A percentile compares a stretch with the other conserved stretches of the same genome.
Evolutionary conservation across 2,329 filamentous ascomycete genomes (phyloP).

Genomic region (Aspergillus quadricinctus): DNA sequence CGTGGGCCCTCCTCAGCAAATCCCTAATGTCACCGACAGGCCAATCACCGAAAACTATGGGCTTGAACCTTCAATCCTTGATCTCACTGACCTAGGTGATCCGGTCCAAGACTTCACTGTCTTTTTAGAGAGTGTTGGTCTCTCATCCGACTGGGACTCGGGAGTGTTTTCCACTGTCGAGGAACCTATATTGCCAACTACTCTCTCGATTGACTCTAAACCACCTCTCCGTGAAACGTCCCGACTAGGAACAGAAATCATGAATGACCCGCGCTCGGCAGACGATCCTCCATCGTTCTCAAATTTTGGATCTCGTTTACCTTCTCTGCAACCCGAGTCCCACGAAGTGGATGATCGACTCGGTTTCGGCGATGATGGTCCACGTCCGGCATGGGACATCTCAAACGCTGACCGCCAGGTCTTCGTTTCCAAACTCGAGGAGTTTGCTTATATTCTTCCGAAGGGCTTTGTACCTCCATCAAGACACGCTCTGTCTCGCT

Average conservation of each 20-base stretch:
- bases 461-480: slow-evolving; percentile 47
- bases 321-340: slow-evolving; percentile 45
- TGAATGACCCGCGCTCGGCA: slow-evolving; percentile 35
- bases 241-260: slow-evolving; percentile 37
- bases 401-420: slow-evolving; percentile 44
- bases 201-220: slow-evolving; percentile 35
- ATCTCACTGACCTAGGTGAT: slow-evolving; percentile 44
- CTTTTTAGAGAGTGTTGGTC: slow-evolving; percentile 46
- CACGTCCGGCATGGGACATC: slow-evolving; percentile 44
- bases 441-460: slow-evolving; percentile 44
- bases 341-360: slow-evolving; percentile 42
- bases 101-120: slow-evolving; percentile 48
- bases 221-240: slow-evolving; percentile 27
- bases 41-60: slow-evolving; percentile 41
- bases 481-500: slow-evolving; percentile 45
- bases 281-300: slow-evolving; percentile 45
- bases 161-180: slow-evolving; percentile 43
- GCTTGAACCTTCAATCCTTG: slow-evolving; percentile 43
- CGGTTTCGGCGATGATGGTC: slow-evolving; percentile 39
- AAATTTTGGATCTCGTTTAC: slow-evolving; percentile 46
- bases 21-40: slow-evolving; percentile 31
- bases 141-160: slow-evolving; percentile 48
- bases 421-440: slow-evolving; percentile 43
- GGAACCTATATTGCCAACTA: slow-evolving; percentile 35
- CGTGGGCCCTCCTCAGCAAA: slow-evolving; percentile 33